These are phyloP conservation scores for Alliaria petiolata DNA, from an alignment of 345 rosid species.

Conservation along the genomic window DNA sequence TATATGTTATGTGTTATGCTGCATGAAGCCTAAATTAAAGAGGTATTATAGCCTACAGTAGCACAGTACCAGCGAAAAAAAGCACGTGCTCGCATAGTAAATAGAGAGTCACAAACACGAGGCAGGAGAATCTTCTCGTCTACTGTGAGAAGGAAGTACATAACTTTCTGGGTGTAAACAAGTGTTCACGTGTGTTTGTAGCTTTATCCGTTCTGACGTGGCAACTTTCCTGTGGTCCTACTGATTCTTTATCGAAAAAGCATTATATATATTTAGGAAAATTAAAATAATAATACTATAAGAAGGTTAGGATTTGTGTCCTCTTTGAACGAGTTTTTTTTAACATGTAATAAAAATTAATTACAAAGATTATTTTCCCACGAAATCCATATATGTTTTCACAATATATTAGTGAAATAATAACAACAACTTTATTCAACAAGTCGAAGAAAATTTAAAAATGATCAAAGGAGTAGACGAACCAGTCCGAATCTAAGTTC, in stretches of 20 bases:
- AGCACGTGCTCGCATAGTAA: neutral
- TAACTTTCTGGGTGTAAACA: constrained; percentile 10
- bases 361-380: neutral
- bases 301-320: too few species aligned
- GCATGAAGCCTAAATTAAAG: too few species aligned
- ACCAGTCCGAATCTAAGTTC: constrained; percentile 6
- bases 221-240: neutral
- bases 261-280: neutral
- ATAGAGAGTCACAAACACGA: neutral
- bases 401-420: too few species aligned
- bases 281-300: neutral
- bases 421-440: neutral
- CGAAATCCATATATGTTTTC: neutral
- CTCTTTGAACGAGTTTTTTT: neutral
- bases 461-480: neutral
- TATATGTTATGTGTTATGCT: too few species aligned
- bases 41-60: too few species aligned
- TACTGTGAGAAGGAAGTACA: neutral
- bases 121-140: neutral
- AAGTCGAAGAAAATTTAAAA: neutral
- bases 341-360: neutral
- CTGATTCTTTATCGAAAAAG: neutral
- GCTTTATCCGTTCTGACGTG: constrained; percentile 2
- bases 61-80: too few species aligned
- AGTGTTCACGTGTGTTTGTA: neutral